phyloP scores from a whole-genome alignment of 371 early-diverging fungal species.

The Quaeritorhiza haematococci region DNA sequence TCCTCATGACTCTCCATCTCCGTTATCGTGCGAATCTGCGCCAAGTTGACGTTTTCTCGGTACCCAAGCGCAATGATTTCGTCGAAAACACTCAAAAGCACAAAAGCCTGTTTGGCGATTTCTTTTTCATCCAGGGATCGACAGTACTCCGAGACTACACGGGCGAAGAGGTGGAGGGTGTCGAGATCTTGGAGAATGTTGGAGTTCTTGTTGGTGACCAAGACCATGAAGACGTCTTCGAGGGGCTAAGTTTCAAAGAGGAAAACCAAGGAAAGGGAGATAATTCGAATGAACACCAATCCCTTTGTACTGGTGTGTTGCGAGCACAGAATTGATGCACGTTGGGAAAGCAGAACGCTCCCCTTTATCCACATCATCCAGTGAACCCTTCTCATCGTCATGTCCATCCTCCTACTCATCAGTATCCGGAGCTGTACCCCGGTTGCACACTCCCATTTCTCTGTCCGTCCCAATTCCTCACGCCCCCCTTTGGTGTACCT shows the following conservation, averaged over 20 bases:
- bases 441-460: too few relatives aligned
- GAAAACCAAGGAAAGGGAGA: neutral
- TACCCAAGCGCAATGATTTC: slow-evolving; percentile 91
- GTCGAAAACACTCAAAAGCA: slow-evolving; percentile 89
- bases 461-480: too few relatives aligned
- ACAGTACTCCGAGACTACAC: slow-evolving; percentile 86
- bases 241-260: slow-evolving; percentile 67
- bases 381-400: too few relatives aligned
- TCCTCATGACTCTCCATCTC: slow-evolving; percentile 97
- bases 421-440: too few relatives aligned
- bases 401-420: too few relatives aligned
- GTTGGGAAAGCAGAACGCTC: neutral
- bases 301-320: neutral
- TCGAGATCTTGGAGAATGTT: slow-evolving; percentile 92
- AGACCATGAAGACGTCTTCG: slow-evolving; percentile 87
- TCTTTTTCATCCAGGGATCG: slow-evolving; percentile 40
- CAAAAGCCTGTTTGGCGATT: slow-evolving; percentile 68
- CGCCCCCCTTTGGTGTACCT: too few relatives aligned
- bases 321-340: neutral
- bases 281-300: neutral
- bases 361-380: too few relatives aligned
- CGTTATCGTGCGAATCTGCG: slow-evolving; percentile 84
- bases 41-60: slow-evolving; percentile 74
- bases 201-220: slow-evolving; percentile 84
- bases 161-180: slow-evolving; percentile 87